Evolutionary conservation across 345 rosid genomes (phyloP).

Genomic region (Mangifera indica): DNA sequence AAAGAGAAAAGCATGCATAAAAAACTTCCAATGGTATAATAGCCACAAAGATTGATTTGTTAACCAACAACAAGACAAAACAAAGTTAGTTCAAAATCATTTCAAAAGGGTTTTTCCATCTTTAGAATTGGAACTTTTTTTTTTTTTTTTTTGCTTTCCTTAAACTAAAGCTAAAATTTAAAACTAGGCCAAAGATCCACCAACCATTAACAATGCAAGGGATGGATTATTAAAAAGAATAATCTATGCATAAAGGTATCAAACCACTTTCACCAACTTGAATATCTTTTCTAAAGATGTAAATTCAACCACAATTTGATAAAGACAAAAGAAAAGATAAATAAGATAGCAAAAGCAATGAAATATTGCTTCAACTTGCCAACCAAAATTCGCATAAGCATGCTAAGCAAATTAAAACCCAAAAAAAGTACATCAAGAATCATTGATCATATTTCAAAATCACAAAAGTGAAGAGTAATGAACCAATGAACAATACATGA

Average conservation of each 20-base stretch:
- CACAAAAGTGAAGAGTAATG: neutral
- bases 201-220: slow-evolving; percentile 3
- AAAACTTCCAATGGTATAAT: no score
- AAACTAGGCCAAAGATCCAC: slow-evolving; percentile 15
- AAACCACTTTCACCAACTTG: slow-evolving; percentile 12
- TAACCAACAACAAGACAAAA: neutral
- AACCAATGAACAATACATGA: neutral
- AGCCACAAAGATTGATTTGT: no score
- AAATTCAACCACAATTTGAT: slow-evolving; percentile 11
- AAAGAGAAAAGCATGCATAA: no score
- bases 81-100: neutral
- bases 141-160: neutral
- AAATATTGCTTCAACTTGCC: neutral
- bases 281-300: slow-evolving; percentile 9
- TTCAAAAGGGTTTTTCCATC: neutral
- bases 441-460: neutral
- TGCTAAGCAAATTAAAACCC: neutral
- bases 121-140: no score
- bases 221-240: neutral
- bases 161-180: neutral
- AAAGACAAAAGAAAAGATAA: neutral
- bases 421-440: no score
- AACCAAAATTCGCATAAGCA: neutral
- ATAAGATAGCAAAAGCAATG: neutral
- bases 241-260: neutral